A percentile compares a stretch with the other conserved stretches of the same genome.
Conservation (phyloP, 108 stramenopile species). For the Nannochloropsis granulata region DNA sequence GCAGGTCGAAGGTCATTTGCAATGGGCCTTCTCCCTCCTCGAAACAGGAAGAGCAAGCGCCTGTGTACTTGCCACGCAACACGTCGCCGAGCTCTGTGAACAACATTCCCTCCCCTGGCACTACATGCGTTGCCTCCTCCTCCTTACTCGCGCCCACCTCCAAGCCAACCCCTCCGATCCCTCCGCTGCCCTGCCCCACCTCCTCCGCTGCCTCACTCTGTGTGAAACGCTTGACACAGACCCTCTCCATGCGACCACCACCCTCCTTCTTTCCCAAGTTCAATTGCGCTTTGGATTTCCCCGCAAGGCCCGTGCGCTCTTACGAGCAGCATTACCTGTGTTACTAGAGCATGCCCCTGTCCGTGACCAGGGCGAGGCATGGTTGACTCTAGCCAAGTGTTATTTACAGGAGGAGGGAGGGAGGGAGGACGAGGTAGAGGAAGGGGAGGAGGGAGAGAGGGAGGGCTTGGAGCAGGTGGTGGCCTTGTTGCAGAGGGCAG, state of each 20-base stretch:
- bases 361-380: conserved; percentile 53
- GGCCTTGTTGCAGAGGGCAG: background rate
- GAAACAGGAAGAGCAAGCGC: background rate
- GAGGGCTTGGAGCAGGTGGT: no score
- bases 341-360: conserved; percentile 52
- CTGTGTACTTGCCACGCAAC: background rate
- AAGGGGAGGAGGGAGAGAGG: no score
- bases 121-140: conserved; percentile 12
- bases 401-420: conserved; percentile 16
- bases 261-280: conserved; percentile 46
- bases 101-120: background rate
- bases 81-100: background rate
- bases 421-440: no score
- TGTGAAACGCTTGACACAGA: conserved; percentile 48
- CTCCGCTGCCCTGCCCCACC: conserved; percentile 36
- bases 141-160: conserved; percentile 35
- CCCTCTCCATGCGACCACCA: conserved; percentile 51
- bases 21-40: background rate
- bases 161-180: conserved; percentile 39
- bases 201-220: conserved; percentile 51
- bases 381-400: conserved; percentile 52
- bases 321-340: conserved; percentile 44
- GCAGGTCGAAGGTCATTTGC: background rate
- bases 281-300: conserved; percentile 42
- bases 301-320: conserved; percentile 44